These are phyloP conservation scores for Russula compacta DNA, from an alignment of 768 basidiomycete species.

Conservation along the genomic window DNA sequence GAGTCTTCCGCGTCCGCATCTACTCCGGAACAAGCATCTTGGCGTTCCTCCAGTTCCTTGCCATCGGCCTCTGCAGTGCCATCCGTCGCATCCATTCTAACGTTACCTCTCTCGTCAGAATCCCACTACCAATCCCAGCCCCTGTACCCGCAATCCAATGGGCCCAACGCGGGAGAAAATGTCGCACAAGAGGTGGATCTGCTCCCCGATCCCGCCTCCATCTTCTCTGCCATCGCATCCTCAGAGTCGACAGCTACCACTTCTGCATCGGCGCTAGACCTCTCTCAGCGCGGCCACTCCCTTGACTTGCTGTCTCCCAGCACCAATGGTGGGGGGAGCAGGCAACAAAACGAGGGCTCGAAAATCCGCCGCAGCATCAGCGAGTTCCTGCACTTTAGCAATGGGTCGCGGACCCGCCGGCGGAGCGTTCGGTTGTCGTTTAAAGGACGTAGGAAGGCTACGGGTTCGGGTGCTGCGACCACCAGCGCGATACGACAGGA, in stretches of 20 bases:
- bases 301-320: slow-evolving; percentile 4
- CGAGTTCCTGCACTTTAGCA: slow-evolving; percentile 2
- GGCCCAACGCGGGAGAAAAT: background rate
- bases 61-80: background rate
- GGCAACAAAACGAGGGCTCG: background rate
- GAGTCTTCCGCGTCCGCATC: background rate
- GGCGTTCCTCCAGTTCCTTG: background rate
- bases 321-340: background rate
- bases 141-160: too few relatives aligned
- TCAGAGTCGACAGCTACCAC: background rate
- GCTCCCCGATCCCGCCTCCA: slow-evolving; percentile 5
- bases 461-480: background rate
- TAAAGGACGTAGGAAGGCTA: background rate
- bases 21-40: background rate
- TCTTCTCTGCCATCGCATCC: background rate
- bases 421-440: background rate
- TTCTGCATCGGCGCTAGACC: background rate
- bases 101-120: background rate
- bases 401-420: slow-evolving; percentile 1
- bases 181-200: background rate
- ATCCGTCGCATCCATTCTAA: background rate
- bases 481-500: background rate
- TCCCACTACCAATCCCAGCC: background rate
- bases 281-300: slow-evolving; percentile 11
- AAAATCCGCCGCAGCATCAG: slow-evolving; percentile 13